Evolutionary conservation across 768 basidiomycete genomes (phyloP).

Genomic region (Suillus americanus): DNA sequence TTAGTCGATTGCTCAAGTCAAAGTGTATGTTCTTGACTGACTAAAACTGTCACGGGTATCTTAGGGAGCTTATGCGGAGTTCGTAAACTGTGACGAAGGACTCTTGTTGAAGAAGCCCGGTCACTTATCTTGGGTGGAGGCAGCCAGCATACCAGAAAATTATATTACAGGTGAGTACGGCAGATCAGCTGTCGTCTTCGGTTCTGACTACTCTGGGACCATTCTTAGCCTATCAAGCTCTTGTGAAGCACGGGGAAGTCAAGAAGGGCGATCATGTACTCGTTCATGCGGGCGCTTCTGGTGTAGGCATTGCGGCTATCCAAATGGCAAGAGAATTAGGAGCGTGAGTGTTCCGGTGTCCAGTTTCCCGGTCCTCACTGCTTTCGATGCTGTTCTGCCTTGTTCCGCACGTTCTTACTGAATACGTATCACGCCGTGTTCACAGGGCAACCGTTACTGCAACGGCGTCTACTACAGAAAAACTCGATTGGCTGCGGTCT

Average conservation of each 20-base stretch:
- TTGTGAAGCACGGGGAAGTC: slow-evolving; percentile 67
- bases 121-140: slow-evolving; percentile 77
- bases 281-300: slow-evolving; percentile 89
- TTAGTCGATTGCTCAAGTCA: slow-evolving; percentile 37
- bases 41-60: background rate
- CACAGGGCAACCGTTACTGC: slow-evolving; percentile 69
- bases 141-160: slow-evolving; percentile 85
- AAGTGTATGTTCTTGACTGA: slow-evolving; percentile 6
- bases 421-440: slow-evolving; percentile 10
- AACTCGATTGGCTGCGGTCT: slow-evolving; percentile 72
- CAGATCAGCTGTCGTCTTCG: slow-evolving; percentile 5
- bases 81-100: slow-evolving; percentile 62
- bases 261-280: slow-evolving; percentile 74
- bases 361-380: background rate
- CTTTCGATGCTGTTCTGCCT: slow-evolving; percentile 9
- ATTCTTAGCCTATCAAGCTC: slow-evolving; percentile 55
- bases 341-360: slow-evolving; percentile 52
- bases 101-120: slow-evolving; percentile 75
- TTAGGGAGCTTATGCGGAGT: slow-evolving; percentile 92
- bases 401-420: slow-evolving; percentile 1
- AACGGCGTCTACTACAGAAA: slow-evolving; percentile 83
- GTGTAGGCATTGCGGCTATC: slow-evolving; percentile 85
- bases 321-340: slow-evolving; percentile 77
- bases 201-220: slow-evolving; percentile 10
- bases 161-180: slow-evolving; percentile 73